Base-by-base conservation (phyloP, 2,329 filamentous ascomycete genomes). In the Sporothrix pseudoabietina region DNA sequence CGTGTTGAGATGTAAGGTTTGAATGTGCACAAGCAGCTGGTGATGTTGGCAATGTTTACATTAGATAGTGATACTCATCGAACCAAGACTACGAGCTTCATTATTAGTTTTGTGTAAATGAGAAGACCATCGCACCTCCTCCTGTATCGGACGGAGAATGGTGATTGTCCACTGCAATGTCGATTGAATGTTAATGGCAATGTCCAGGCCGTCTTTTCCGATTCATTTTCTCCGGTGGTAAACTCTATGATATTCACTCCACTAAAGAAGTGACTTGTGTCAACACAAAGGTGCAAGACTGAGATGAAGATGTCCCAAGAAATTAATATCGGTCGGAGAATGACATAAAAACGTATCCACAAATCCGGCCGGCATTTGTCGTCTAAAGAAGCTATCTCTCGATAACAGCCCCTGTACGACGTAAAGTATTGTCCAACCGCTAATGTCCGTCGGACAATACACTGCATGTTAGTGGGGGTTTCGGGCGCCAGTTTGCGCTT, bases 331-430 rank as follows among this genome's bases (percentile, higher is more conserved):
- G 10, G 7, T 55, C 52, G 52, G 52, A 55, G 52, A 55, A 55
- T 55, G 47, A 55, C 8, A 8, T 55, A 30, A 10, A 55, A 55
- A 7, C 2, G 22, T 12, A 26, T 12, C 52, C 52, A 55, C 52
- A 30, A 14, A 30, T 26, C 52, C 9, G 52, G 52, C 52, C 52
- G 52, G 52, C 52, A 55, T 8, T 55, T 55, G 52, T 10, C 19
- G 52, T 55, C 8, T 12, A 49, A 26, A 7, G 19, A 55, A 26
- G 52, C 52, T 55, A 55, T 55, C 52, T 55, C 19, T 9, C n/a
- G 52, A 55, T 55, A 55, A 55, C 52, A 55, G 47, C 47, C 47
- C 47, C 44, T 49, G 44, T n/a, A n/a, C n/a, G n/a, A n/a, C n/a
- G n/a, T 19, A 49, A 49, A 14, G 44, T 49, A 49, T 49, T 55